Evolutionary conservation across 2,329 filamentous ascomycete genomes (phyloP).

Genomic region (Hymenoscyphus fructigenus): DNA sequence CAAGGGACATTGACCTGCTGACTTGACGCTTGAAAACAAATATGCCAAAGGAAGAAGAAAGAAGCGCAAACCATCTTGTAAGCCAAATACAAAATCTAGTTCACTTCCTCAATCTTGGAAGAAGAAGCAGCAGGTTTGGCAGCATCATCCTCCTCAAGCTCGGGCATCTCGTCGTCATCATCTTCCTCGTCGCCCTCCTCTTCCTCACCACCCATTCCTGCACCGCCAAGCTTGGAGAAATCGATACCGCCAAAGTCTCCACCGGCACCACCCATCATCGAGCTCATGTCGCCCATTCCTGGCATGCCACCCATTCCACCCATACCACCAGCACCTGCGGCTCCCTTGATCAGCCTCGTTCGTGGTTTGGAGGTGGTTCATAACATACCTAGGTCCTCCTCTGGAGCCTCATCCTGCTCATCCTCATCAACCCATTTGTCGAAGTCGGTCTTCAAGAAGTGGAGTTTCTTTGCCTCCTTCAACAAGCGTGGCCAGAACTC

Average conservation of each 20-base stretch:
- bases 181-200: slow-evolving; percentile 44
- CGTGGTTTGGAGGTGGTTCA: slow-evolving; percentile 27
- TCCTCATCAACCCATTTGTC: slow-evolving; percentile 67
- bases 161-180: slow-evolving; percentile 68
- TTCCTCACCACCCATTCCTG: slow-evolving; percentile 43
- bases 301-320: slow-evolving; percentile 58
- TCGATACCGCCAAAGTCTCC: slow-evolving; percentile 85
- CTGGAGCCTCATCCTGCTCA: slow-evolving; percentile 87
- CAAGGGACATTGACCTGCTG: neutral
- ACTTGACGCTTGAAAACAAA: neutral
- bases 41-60: neutral
- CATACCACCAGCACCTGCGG: slow-evolving; percentile 43
- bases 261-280: slow-evolving; percentile 44
- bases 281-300: slow-evolving; percentile 43
- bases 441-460: slow-evolving; percentile 98
- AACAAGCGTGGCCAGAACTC: slow-evolving; percentile 95
- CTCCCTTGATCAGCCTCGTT: slow-evolving; percentile 4
- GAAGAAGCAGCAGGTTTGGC: slow-evolving; percentile 44
- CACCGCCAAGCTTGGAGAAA: slow-evolving; percentile 84
- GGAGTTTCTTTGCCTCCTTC: slow-evolving; percentile 84
- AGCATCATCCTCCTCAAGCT: slow-evolving; percentile 58
- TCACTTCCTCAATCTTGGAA: slow-evolving; percentile 40
- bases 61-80: slow-evolving; percentile 1
- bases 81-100: slow-evolving; percentile 28
- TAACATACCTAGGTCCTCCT: slow-evolving; percentile 72